phyloP scores from a whole-genome alignment of 202 grass and related monocot species.

The Hordeum pubiflorum region DNA sequence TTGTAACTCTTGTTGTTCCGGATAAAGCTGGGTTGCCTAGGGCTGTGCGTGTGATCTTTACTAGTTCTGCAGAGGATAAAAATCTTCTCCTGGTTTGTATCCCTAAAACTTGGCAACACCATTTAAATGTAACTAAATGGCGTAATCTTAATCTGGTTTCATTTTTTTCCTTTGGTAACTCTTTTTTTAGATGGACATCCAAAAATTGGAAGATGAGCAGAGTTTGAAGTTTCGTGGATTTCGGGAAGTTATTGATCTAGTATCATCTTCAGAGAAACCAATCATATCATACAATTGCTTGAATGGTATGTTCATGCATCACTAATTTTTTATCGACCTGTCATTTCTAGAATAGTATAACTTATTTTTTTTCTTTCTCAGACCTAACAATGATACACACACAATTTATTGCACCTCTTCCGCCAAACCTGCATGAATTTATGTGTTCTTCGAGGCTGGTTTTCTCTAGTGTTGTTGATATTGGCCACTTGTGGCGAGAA shows the following conservation, averaged over 20 bases:
- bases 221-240: conserved; percentile 73
- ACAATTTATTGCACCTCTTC: conserved; percentile 79
- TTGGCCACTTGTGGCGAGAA: conserved; percentile 78
- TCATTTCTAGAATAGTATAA: neutral
- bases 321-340: conserved; percentile 7
- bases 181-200: conserved; percentile 52
- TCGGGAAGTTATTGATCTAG: conserved; percentile 87
- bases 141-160: neutral
- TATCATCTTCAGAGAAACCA: conserved; percentile 77
- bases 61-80: conserved; percentile 81
- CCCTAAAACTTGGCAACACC: neutral
- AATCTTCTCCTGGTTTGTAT: conserved; percentile 76
- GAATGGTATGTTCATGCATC: conserved; percentile 46
- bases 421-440: conserved; percentile 59
- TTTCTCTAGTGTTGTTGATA: conserved; percentile 70
- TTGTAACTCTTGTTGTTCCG: conserved; percentile 67
- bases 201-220: conserved; percentile 58
- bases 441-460: conserved; percentile 85
- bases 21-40: conserved; percentile 50
- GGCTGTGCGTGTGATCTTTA: conserved; percentile 62
- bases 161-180: neutral
- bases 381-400: conserved; percentile 85
- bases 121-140: neutral
- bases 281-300: conserved; percentile 79
- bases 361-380: conserved; percentile 28